Base-by-base conservation (phyloP, 768 basidiomycete genomes). In the Naganishia vaughanmartiniae region DNA sequence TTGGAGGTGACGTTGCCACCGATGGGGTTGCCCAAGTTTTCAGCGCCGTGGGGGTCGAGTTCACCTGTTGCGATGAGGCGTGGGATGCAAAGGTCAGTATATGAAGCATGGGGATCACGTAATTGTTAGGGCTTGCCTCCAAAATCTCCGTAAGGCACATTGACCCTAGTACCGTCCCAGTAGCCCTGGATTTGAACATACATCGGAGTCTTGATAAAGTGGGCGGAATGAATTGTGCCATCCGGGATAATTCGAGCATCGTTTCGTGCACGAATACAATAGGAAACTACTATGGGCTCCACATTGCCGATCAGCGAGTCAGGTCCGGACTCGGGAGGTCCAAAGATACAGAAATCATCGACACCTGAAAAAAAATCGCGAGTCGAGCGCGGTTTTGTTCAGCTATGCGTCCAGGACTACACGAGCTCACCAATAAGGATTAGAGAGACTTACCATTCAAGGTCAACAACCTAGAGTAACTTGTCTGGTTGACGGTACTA, bases 201-300 rank as follows among this genome's bases (percentile, higher is more conserved):
- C 12, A 65, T 34, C 17, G 70, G 67, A 15, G 60, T 63, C 45
- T 45, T 55, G 36, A 54, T 33, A 30, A 65, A 71, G 73, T 82
- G 81, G 14, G 80, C 81, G 34, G 80, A 78, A 5, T 69, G 70
- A 66, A 84, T 76, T 34, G 83, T 79, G 51, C 83, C 83, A 66
- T 84, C 80, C 45, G 84, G 84, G 67, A 84, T 83, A 53, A 82
- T 74, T 51, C 83, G 80, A 51, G 83, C 82, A 67, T 81, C 78
- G 78, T 84, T 84, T 45, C 83, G 79, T 51, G 77, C 75, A 74
- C 87, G 81, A 5, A 54, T 17, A 31, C 71, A 72, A 19, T 66
- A 72, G 24, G 71, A 67, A 21, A 72, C 71, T 56, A 72, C 71
- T n/a, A 67, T 68, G 17, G 71, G 66, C 46, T 72, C 71, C n/a